phyloP scores from a whole-genome alignment of 148 eudicot genomes.

The Rhododendron ferrugineum region DNA sequence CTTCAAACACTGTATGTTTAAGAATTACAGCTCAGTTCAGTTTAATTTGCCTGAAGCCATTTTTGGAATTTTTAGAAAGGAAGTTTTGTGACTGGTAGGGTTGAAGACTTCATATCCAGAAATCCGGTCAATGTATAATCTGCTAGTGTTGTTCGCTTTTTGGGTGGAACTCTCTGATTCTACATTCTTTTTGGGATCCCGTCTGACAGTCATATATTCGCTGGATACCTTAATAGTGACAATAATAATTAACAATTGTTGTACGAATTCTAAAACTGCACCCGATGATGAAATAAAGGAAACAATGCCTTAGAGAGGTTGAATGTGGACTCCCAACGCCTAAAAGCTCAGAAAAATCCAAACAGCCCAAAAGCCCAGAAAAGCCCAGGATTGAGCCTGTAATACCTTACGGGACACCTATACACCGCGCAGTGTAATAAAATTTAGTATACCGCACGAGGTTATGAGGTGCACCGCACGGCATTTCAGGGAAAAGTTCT shows the following conservation, averaged over 20 bases:
- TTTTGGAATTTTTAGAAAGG: background rate
- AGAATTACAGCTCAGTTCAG: background rate
- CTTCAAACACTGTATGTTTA: constrained; percentile 69
- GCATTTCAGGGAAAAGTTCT: no score
- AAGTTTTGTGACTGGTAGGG: background rate
- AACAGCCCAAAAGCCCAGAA: no score
- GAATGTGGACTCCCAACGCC: no score
- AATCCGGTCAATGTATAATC: background rate
- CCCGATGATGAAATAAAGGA: no score
- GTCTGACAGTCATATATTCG: background rate
- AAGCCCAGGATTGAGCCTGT: no score
- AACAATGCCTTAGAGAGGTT: no score
- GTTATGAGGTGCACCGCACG: no score
- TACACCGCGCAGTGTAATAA: no score
- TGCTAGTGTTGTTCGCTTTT: background rate
- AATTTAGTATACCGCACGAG: no score
- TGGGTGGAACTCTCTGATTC: background rate
- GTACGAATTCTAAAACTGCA: background rate
- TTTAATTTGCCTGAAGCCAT: background rate
- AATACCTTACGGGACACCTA: no score
- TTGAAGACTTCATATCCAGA: background rate
- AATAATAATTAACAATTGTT: background rate
- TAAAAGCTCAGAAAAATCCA: no score
- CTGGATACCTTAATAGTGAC: background rate
- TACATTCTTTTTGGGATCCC: no score